Evolutionary conservation across 495 filamentous ascomycete genomes (phyloP).

Genomic region (Patellaria atrata): DNA sequence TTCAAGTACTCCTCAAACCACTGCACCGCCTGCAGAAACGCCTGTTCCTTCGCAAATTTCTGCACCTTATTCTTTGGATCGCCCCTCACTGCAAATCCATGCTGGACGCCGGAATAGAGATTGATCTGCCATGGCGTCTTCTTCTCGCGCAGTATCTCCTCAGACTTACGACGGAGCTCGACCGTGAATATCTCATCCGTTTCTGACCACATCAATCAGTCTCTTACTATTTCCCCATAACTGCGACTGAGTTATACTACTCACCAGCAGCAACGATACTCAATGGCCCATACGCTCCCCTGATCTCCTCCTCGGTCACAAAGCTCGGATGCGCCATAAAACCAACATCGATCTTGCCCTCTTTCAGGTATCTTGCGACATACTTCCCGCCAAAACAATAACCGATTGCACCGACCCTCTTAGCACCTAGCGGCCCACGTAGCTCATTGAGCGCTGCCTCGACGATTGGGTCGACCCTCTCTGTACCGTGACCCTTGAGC

Average conservation of each 20-base stretch:
- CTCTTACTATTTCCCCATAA: too few relatives aligned
- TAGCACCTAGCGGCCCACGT: slow-evolving; percentile 40
- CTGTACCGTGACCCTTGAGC: slow-evolving; percentile 42
- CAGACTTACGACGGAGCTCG: slow-evolving; percentile 51
- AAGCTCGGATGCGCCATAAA: slow-evolving; percentile 68
- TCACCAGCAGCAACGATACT: slow-evolving; percentile 60
- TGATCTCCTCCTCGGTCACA: slow-evolving; percentile 61
- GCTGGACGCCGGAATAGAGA: slow-evolving; percentile 57
- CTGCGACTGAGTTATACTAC: slow-evolving; percentile 9
- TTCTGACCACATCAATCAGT: too few relatives aligned
- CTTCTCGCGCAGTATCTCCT: slow-evolving; percentile 45
- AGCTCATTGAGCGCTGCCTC: slow-evolving; percentile 44
- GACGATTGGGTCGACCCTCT: slow-evolving; percentile 50
- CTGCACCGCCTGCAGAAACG: slow-evolving; percentile 60
- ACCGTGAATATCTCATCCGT: slow-evolving; percentile 66
- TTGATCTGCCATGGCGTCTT: slow-evolving; percentile 66
- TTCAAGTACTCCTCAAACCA: slow-evolving; percentile 61
- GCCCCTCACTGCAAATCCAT: slow-evolving; percentile 67
- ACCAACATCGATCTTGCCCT: slow-evolving; percentile 41
- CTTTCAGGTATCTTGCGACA: slow-evolving; percentile 31
- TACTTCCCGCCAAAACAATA: slow-evolving; percentile 69
- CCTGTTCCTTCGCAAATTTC: slow-evolving; percentile 75
- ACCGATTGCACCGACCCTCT: slow-evolving; percentile 56
- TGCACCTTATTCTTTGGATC: slow-evolving; percentile 44
- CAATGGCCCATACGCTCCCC: slow-evolving; percentile 53